Evolutionary conservation across 192 early-diverging fungal species (phyloP), one percentile per base, ranked within the genome.

Genomic region (Obelidium mucronatum): DNA sequence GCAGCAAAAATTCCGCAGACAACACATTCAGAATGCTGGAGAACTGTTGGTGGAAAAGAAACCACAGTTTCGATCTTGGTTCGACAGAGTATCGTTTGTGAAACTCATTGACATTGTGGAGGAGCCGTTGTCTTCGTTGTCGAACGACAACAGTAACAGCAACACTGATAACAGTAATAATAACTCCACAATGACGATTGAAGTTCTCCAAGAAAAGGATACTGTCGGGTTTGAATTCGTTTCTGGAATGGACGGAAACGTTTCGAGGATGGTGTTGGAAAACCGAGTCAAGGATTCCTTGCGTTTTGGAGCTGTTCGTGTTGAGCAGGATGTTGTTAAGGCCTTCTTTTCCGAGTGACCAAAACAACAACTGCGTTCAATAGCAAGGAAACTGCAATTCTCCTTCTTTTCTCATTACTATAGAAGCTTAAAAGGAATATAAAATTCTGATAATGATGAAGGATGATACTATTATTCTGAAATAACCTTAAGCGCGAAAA

Each of bases 201-300:
- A n/a, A 28, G 44, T 67, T 40, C 4, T 48, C 4, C 19, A 67
- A 26, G 66, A 67, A 31, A 19, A 34, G 17, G 66, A 51, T 28
- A 35, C 15, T 28, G 26, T 64, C 15, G 66, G 28, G 66, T 51
- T 67, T 67, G 42, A 67, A n/a, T 67, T 67, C 48, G 36, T 26
- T 4, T 4, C 19, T 3, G 44, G 66, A 5, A 51, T 51, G 40
- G 61, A 35, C 8, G 66, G 13, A 4, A 42, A 67, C 26, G 36
- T 40, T 4, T 4, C 13, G 40, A 40, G 66, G 28, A 8, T 67
- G 3, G 66, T 51, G 66, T 42, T 67, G 37, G 66, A 67, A 30
- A 67, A 67, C 30, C 66, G 66, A 24, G 66, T 67, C 5, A 67
- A 28, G 34, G 66, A 67, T 51, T 40, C 66, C 0, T 51, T 67